Percentiles rank a stretch among this genome's conserved stretches.
Conservation (phyloP, 768 basidiomycete genomes). For the Xerocomellus intermedius region DNA sequence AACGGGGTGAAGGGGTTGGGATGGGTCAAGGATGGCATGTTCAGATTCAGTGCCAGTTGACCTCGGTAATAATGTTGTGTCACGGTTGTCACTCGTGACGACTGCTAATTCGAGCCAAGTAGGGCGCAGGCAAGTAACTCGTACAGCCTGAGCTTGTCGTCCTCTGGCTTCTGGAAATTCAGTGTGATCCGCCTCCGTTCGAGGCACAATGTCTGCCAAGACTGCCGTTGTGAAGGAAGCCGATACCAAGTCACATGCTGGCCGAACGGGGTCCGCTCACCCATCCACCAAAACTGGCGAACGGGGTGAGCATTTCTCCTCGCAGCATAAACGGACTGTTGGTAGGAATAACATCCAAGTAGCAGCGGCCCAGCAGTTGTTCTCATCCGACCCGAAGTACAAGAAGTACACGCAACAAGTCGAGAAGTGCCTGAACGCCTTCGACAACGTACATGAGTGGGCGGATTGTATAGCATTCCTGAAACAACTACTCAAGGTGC, state of each 20-base stretch:
- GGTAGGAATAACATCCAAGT: not conserved
- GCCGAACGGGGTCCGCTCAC: slow-evolving; percentile 7
- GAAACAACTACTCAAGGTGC: slow-evolving; percentile 88
- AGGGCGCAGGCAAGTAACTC: not conserved
- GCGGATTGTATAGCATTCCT: slow-evolving; percentile 98
- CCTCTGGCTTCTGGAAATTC: slow-evolving; percentile 4
- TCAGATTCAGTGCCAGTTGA: slow-evolving; percentile 5
- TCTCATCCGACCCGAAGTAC: slow-evolving; percentile 85
- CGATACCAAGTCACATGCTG: slow-evolving; percentile 14
- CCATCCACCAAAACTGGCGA: slow-evolving; percentile 22
- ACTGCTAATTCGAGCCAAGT: slow-evolving; percentile 9
- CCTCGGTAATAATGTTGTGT: slow-evolving; percentile 1
- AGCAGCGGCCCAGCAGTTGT: slow-evolving; percentile 54
- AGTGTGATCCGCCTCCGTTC: slow-evolving; percentile 15
- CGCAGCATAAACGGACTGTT: not conserved
- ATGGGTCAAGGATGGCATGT: slow-evolving; percentile 18
- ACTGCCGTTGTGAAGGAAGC: slow-evolving; percentile 15
- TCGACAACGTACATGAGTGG: slow-evolving; percentile 98
- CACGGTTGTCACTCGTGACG: slow-evolving; percentile 19
- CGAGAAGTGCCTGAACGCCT: slow-evolving; percentile 88
- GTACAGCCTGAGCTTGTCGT: not conserved
- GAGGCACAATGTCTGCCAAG: slow-evolving; percentile 22
- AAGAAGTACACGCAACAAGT: slow-evolving; percentile 92
- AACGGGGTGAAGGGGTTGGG: slow-evolving; percentile 54
- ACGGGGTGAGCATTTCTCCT: slow-evolving; percentile 30